These are phyloP conservation scores for Daldinia childiae DNA, from an alignment of 495 filamentous ascomycete species.

Conservation along the genomic window DNA sequence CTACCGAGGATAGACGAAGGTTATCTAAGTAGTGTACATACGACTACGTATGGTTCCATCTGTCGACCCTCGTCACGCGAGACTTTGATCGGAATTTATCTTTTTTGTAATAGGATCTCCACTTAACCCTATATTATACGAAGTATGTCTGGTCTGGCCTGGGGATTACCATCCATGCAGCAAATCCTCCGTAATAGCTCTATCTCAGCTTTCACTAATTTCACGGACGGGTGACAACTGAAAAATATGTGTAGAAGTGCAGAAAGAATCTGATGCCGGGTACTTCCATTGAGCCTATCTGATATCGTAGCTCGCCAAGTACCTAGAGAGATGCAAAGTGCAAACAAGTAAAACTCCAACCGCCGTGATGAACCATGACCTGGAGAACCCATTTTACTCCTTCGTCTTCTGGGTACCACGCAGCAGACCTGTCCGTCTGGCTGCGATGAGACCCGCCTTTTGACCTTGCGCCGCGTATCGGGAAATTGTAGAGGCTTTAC, in stretches of 20 bases:
- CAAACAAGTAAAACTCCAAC: constrained; percentile 64
- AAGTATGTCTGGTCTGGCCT: neutral
- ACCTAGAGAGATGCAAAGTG: constrained; percentile 66
- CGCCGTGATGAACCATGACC: constrained; percentile 62
- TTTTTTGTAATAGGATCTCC: constrained; percentile 7
- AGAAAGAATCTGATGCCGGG: constrained; percentile 48
- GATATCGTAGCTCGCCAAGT: constrained; percentile 53
- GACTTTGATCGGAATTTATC: constrained; percentile 14
- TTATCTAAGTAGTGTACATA: neutral
- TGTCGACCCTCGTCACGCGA: constrained; percentile 16
- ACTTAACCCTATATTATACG: constrained; percentile 11
- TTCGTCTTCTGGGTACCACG: constrained; percentile 99
- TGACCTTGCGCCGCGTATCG: constrained; percentile 97
- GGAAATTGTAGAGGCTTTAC: constrained; percentile 99
- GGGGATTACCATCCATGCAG: neutral
- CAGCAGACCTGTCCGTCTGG: constrained; percentile 97
- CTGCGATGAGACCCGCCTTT: constrained; percentile 99
- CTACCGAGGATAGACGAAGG: constrained; percentile 5
- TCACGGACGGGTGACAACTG: constrained; percentile 13
- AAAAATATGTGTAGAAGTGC: constrained; percentile 19
- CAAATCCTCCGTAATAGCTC: constrained; percentile 1
- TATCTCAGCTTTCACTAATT: constrained; percentile 13
- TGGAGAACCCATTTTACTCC: constrained; percentile 72
- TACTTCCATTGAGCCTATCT: constrained; percentile 53
- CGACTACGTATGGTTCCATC: constrained; percentile 22